A percentile compares a stretch with the other conserved stretches of the same genome.
These are phyloP conservation scores for Neospora caninum DNA, from an alignment of 169 alveolate genomes.

Conservation along the genomic window DNA sequence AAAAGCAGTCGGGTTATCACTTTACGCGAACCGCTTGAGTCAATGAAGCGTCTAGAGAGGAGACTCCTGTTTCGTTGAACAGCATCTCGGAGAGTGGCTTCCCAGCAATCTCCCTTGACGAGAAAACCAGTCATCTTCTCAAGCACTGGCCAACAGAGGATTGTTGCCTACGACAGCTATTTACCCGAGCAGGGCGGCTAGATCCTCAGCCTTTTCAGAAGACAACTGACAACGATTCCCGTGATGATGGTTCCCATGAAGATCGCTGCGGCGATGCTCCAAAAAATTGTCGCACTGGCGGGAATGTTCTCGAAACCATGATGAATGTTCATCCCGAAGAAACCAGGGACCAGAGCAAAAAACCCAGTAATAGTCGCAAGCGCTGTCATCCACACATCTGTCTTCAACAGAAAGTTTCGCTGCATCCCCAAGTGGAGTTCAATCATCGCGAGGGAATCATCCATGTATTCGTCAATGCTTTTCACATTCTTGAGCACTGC, in stretches of 20 bases:
- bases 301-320: conserved; percentile 71
- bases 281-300: conserved; percentile 49
- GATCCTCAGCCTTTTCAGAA: conserved; percentile 6
- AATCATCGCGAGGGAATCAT: conserved; percentile 68
- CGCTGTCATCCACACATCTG: conserved; percentile 70
- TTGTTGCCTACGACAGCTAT: no score
- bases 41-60: no score
- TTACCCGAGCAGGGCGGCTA: neutral
- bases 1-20: no score
- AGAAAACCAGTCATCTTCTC: no score
- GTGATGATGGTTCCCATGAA: conserved; percentile 34
- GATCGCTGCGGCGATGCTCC: conserved; percentile 65
- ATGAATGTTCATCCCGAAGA: conserved; percentile 73
- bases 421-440: conserved; percentile 68
- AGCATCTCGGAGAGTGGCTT: no score
- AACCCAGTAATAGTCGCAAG: conserved; percentile 71
- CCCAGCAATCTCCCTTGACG: no score
- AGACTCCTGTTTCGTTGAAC: no score
- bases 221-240: conserved; percentile 9
- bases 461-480: conserved; percentile 71
- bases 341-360: conserved; percentile 69
- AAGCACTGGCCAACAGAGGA: no score
- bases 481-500: conserved; percentile 68
- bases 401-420: conserved; percentile 71
- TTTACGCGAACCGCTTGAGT: no score